Conservation (phyloP, 257 asterid genomes). For the Primulina huaijiensis region DNA sequence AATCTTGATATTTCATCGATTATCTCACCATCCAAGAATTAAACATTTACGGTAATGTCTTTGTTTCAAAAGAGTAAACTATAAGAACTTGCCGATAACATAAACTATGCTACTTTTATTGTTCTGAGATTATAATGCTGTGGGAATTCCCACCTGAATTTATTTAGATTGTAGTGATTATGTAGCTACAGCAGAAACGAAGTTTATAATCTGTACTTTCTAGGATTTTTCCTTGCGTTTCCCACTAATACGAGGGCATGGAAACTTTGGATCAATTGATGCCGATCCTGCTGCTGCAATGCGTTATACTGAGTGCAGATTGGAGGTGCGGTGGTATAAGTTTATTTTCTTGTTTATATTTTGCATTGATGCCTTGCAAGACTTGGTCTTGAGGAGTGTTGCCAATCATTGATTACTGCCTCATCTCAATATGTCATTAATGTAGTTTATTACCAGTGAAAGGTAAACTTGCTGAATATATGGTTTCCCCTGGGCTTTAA, state of each 20-base stretch:
- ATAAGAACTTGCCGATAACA: background rate
- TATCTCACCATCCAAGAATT: conserved; percentile 3
- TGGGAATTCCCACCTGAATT: conserved; percentile 6
- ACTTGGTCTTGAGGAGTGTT: conserved; percentile 7
- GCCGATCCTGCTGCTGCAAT: conserved; percentile 99
- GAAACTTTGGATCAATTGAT: conserved; percentile 96
- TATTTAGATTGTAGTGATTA: background rate
- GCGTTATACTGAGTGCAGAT: conserved; percentile 99
- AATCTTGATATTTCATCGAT: conserved; percentile 7
- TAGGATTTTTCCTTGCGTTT: conserved; percentile 97
- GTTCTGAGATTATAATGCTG: background rate
- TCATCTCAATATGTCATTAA: background rate
- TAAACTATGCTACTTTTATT: background rate
- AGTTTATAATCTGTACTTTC: conserved; percentile 14
- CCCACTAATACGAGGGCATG: conserved; percentile 96
- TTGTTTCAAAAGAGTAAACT: background rate
- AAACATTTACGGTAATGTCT: background rate
- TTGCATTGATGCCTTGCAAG: background rate
- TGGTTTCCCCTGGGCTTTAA: background rate
- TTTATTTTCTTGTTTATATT: conserved; percentile 13
- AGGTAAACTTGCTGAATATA: background rate
- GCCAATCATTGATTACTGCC: background rate
- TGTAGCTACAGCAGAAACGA: conserved; percentile 3
- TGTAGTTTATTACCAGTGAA: background rate
- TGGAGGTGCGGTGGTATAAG: conserved; percentile 55